Evolutionary conservation across 176 grass and related monocot genomes (phyloP).

Genomic region (Eragrostis nindensis): DNA sequence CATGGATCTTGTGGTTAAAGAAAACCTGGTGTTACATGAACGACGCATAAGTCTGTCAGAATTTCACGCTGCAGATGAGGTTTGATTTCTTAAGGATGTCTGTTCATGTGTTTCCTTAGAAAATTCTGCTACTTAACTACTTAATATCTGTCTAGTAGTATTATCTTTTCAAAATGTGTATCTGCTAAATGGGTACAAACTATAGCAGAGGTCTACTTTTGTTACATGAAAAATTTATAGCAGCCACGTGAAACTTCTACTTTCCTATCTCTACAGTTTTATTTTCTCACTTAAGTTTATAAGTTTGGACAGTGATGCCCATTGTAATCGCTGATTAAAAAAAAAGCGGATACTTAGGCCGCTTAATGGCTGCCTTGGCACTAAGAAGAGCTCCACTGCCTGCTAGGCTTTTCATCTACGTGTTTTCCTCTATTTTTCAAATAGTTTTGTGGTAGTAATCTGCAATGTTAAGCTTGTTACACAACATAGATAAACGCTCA

Average conservation of each 20-base stretch:
- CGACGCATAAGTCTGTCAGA: conserved; percentile 94
- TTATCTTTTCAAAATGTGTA: neutral
- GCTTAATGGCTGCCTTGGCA: neutral
- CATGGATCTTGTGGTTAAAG: conserved; percentile 91
- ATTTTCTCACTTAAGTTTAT: neutral
- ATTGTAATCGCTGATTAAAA: neutral
- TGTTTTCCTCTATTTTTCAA: neutral
- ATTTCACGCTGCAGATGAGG: conserved; percentile 99
- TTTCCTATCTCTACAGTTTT: neutral
- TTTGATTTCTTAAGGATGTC: conserved; percentile 40
- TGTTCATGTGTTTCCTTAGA: neutral
- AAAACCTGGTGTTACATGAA: conserved; percentile 79
- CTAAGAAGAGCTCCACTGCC: neutral
- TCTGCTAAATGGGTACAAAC: neutral
- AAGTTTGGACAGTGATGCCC: neutral
- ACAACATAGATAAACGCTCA: neutral
- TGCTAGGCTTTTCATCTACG: neutral
- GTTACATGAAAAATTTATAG: neutral
- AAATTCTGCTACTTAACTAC: neutral
- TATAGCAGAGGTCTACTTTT: neutral
- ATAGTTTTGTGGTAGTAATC: neutral
- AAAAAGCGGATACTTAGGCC: neutral
- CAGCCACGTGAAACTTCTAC: neutral
- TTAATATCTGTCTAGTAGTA: neutral
- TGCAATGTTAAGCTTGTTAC: neutral